Conservation (phyloP, 768 basidiomycete species). For the Ramaria sp. region DNA sequence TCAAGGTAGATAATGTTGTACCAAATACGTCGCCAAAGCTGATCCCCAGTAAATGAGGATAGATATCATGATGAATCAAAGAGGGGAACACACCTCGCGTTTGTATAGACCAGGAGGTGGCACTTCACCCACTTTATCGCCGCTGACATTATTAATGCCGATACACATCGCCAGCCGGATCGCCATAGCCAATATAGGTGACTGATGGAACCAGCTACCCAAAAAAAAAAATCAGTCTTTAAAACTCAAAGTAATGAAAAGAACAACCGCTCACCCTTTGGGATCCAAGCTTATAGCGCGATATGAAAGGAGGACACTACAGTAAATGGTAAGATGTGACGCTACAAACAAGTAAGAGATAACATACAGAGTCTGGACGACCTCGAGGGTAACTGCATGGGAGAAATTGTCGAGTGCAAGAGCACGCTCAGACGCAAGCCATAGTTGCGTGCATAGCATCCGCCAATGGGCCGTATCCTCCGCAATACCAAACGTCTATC, state of each 20-base stretch:
- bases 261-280: neutral
- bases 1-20: neutral
- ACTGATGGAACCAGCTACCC: conserved; percentile 1
- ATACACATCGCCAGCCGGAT: conserved; percentile 1
- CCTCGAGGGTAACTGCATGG: conserved; percentile 1
- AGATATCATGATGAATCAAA: neutral
- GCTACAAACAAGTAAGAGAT: neutral
- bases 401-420: neutral
- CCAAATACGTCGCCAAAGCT: conserved; percentile 4
- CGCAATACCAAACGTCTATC: neutral
- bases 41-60: neutral
- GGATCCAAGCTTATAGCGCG: conserved; percentile 1
- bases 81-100: neutral
- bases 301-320: neutral
- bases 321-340: neutral
- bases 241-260: no score
- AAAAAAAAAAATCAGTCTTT: no score
- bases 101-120: neutral
- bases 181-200: conserved; percentile 1
- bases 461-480: neutral
- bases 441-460: conserved; percentile 1
- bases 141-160: neutral
- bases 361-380: conserved; percentile 2
- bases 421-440: neutral
- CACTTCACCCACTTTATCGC: neutral